Evolutionary conservation across 139 green algal genomes (phyloP), one percentile per base, ranked within the genome.

Genomic region (Coelastrella sp.): DNA sequence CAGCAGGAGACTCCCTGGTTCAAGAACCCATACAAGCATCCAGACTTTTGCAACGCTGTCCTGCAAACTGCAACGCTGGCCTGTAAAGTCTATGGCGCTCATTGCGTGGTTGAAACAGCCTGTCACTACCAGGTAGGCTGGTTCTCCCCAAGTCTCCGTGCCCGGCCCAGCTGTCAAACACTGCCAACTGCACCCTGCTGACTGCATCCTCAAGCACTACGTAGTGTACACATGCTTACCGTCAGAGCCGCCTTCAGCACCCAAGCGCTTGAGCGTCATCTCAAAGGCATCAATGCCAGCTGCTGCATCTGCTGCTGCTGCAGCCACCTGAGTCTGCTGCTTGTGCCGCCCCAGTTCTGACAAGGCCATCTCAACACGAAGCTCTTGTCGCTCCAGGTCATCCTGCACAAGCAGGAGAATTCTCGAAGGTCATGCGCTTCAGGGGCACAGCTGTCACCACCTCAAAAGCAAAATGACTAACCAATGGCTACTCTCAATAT

Each of bases 231-330:
- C 32, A 47, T 47, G 61, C 61, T 5, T 5, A 58, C 74, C 23
- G 16, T 80, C 74, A 8, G 71, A 86, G 75, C 91, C 90, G 7
- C 79, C 78, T 58, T 92, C 93, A 32, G 58, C 73, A 13, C 54
- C 78, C 54, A 98, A 89, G 6, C 94, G 91, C 90, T 94, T 95
- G 88, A 98, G 94, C 66, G 95, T 97, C 76, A 95, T 94, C 88
- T 98, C 96, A 89, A 97, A 97, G 0, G 87, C 92, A 59, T 96
- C 94, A 73, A 98, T 98, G 87, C 95, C 95, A 3, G 73, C 13
- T 4, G 80, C 83, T 75, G 94, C 93, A 56, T 97, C 94, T 65
- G 91, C 81, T 13, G 86, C 88, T 13, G 94, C 94, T 73, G 90
- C 90, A 11, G 83, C 74, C 78, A 91, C 73, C 83, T 85, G 83